Evolutionary conservation across 306 rosid species (phyloP).

Genomic region (Quercus robur): DNA sequence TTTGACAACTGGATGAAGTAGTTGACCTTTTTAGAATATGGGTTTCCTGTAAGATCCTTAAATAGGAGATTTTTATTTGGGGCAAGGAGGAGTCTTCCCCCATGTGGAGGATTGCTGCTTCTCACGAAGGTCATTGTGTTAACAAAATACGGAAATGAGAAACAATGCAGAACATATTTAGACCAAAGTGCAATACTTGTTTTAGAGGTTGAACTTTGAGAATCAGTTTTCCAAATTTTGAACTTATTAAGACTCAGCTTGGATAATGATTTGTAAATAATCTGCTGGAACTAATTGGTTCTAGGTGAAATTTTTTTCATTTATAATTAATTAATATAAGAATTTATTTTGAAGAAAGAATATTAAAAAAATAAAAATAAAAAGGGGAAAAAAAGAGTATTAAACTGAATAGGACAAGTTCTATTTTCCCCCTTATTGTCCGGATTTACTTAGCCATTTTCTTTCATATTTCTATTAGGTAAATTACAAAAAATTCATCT

Average conservation of each 20-base stretch:
- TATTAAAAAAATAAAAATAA: too few relatives aligned
- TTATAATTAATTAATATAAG: too few relatives aligned
- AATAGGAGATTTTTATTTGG: too few relatives aligned
- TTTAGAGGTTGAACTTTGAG: neutral
- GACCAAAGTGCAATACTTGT: neutral
- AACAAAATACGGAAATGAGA: neutral
- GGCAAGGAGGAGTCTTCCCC: neutral
- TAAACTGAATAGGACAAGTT: too few relatives aligned
- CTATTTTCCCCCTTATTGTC: too few relatives aligned
- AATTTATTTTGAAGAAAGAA: too few relatives aligned
- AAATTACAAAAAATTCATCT: too few relatives aligned
- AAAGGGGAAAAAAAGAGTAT: too few relatives aligned
- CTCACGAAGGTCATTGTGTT: neutral
- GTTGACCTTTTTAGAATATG: too few relatives aligned
- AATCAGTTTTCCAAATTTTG: neutral
- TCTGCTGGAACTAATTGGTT: neutral
- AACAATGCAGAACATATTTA: neutral
- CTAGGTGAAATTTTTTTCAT: neutral
- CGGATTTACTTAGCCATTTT: too few relatives aligned
- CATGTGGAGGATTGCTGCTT: neutral
- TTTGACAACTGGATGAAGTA: neutral
- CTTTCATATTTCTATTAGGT: too few relatives aligned
- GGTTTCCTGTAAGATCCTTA: too few relatives aligned
- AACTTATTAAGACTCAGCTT: neutral
- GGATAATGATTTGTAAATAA: neutral